phyloP scores from a whole-genome alignment of 345 rosid species.

The Barbarea vulgaris region DNA sequence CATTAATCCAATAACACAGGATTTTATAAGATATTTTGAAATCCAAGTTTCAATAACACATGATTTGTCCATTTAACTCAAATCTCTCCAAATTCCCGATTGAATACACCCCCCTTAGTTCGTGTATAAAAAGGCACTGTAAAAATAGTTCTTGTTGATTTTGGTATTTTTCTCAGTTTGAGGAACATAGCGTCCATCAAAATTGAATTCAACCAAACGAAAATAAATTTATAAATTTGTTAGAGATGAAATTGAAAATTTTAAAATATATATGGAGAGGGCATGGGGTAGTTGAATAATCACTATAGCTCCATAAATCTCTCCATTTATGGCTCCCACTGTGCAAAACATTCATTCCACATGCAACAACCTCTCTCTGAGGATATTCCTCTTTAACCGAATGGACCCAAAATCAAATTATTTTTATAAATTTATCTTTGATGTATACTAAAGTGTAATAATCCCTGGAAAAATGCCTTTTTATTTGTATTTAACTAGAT shows the following conservation, averaged over 20 bases:
- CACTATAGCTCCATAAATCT: conserved; percentile 37
- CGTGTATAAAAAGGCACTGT: too few species aligned
- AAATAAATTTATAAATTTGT: neutral
- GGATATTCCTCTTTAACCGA: conserved; percentile 19
- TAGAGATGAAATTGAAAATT: neutral
- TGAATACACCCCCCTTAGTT: too few species aligned
- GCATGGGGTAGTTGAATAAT: conserved; percentile 34
- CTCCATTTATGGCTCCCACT: conserved; percentile 44
- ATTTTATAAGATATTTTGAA: too few species aligned
- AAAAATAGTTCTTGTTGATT: too few species aligned
- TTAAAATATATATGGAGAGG: neutral
- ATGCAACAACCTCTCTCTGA: conserved; percentile 27
- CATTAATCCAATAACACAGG: too few species aligned
- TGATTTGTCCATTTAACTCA: too few species aligned
- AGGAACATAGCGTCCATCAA: neutral
- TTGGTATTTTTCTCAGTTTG: too few species aligned
- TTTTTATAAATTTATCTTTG: neutral
- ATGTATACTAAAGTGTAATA: neutral
- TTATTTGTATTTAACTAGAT: neutral
- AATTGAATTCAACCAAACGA: neutral
- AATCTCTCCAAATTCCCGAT: too few species aligned
- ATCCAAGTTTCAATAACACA: too few species aligned
- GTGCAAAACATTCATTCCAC: conserved; percentile 42
- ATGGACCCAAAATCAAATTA: conserved; percentile 12
- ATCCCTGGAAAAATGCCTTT: neutral